phyloP scores from a whole-genome alignment of 768 basidiomycete species.

The Suillus alpinus region DNA sequence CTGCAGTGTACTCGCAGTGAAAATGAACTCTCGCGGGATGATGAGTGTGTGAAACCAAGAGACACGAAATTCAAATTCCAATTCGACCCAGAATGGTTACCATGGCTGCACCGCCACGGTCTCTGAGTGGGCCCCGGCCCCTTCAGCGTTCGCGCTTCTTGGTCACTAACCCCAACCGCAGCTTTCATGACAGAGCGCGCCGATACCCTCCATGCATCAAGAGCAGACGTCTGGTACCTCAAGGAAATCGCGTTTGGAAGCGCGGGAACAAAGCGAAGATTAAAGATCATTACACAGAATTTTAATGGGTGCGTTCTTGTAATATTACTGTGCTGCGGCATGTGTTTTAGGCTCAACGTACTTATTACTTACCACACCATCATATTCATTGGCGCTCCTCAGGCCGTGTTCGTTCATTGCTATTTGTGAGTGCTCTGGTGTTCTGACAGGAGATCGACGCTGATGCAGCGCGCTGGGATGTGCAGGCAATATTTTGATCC shows the following conservation, averaged over 20 bases:
- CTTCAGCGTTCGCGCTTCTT: not conserved
- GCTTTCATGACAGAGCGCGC: slow-evolving; percentile 17
- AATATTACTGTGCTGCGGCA: not conserved
- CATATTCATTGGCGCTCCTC: not conserved
- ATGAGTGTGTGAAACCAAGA: no score
- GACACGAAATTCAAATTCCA: not conserved
- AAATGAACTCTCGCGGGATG: no score
- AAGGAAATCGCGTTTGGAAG: slow-evolving; percentile 59
- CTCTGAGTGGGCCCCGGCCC: no score
- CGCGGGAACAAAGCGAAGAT: slow-evolving; percentile 23
- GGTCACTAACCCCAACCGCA: not conserved
- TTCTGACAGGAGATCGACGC: not conserved
- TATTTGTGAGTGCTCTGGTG: slow-evolving; percentile 55
- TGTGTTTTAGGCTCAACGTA: not conserved
- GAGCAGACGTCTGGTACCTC: slow-evolving; percentile 71
- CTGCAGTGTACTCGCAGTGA: no score
- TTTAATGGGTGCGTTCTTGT: slow-evolving; percentile 66
- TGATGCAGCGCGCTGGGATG: not conserved
- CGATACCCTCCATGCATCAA: slow-evolving; percentile 21
- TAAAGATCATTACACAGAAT: slow-evolving; percentile 79
- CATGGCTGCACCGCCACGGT: not conserved
- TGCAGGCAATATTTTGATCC: slow-evolving; percentile 81
- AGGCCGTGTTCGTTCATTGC: slow-evolving; percentile 93
- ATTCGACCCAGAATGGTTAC: not conserved
- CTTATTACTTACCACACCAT: not conserved